Conservation (phyloP, 176 grass and related monocot genomes). For the Lolium multiflorum region DNA sequence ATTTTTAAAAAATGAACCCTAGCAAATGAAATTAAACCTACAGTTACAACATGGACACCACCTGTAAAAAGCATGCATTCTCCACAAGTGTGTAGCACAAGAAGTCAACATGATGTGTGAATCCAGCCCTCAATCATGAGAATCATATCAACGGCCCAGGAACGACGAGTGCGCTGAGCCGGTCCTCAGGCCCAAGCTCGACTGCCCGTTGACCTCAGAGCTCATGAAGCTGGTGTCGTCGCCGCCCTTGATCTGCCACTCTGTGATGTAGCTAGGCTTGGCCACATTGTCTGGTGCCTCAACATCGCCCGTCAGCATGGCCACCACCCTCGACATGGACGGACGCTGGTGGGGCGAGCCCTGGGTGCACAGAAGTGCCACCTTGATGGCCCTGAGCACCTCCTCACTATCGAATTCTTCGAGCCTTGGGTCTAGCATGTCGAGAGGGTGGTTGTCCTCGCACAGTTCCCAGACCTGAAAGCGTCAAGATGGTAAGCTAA, state of each 20-base stretch:
- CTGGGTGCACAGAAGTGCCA: conserved; percentile 73
- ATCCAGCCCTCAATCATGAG: no score
- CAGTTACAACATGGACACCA: no score
- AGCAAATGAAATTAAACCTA: no score
- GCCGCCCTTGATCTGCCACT: conserved; percentile 61
- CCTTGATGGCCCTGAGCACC: conserved; percentile 49
- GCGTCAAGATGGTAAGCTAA: background rate
- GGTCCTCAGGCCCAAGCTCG: no score
- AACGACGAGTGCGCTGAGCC: no score
- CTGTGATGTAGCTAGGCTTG: conserved; percentile 72
- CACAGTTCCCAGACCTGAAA: conserved; percentile 68
- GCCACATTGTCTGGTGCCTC: conserved; percentile 36
- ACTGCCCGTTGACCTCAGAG: no score
- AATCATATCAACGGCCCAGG: no score
- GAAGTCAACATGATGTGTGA: no score
- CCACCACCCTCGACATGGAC: conserved; percentile 69
- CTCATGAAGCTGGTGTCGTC: conserved; percentile 6
- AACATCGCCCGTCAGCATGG: conserved; percentile 58
- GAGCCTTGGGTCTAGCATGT: conserved; percentile 60
- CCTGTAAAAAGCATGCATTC: no score
- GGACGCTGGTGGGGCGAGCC: conserved; percentile 57
- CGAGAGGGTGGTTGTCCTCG: conserved; percentile 47
- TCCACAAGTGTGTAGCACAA: no score
- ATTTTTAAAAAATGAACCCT: no score
- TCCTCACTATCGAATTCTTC: conserved; percentile 48